A percentile compares a stretch with the other conserved stretches of the same genome.
phyloP scores from a whole-genome alignment of 192 early-diverging fungal genomes.

The Backusella circina region DNA sequence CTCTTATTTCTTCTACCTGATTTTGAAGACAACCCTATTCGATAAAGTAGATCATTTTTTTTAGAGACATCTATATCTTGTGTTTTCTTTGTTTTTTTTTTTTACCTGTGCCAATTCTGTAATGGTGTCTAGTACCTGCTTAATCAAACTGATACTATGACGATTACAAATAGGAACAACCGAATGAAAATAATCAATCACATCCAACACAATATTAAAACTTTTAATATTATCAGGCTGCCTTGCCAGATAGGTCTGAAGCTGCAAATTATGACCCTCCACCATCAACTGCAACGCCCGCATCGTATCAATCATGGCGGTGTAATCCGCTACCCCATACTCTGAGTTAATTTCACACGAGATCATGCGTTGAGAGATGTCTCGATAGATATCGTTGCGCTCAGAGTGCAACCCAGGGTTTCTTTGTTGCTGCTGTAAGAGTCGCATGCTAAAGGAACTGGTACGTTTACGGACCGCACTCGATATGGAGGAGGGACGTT shows the following conservation, averaged over 20 bases:
- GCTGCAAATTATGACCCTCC: conserved; percentile 19
- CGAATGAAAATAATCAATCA: conserved; percentile 22
- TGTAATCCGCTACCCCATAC: conserved; percentile 8
- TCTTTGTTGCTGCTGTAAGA: neutral
- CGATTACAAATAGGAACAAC: conserved; percentile 17
- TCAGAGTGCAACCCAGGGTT: neutral
- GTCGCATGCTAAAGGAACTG: neutral
- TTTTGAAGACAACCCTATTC: conserved; percentile 18
- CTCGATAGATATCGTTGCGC: neutral
- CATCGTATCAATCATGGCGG: conserved; percentile 20
- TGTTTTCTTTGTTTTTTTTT: no score
- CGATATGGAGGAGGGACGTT: neutral
- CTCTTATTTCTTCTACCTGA: conserved; percentile 1
- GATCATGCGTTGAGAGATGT: conserved; percentile 7
- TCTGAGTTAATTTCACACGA: neutral
- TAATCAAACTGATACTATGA: conserved; percentile 20
- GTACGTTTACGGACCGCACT: conserved; percentile 1
- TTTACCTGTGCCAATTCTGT: conserved; percentile 25
- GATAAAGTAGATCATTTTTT: neutral
- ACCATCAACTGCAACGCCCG: conserved; percentile 24
- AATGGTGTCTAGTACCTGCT: conserved; percentile 22
- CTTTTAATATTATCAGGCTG: conserved; percentile 27
- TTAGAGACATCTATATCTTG: neutral
- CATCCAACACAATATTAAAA: conserved; percentile 25
- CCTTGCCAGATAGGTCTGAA: conserved; percentile 21